Evolutionary conservation across 176 grass and related monocot species (phyloP).

Genomic region (Musa itinerans): DNA sequence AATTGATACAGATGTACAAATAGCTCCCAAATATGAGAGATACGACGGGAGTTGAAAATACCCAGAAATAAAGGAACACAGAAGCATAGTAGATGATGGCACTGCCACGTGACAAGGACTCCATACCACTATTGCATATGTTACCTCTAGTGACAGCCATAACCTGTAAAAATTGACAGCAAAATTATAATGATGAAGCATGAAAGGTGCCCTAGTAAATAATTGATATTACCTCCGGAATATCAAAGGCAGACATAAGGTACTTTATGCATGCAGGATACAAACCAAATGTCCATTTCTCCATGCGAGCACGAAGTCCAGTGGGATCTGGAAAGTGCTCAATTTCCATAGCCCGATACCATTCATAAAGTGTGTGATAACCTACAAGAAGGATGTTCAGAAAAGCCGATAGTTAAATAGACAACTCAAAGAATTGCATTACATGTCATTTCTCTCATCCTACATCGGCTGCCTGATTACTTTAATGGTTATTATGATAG

Average conservation of each 20-base stretch:
- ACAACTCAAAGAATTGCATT: background rate
- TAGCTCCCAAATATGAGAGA: slow-evolving; percentile 94
- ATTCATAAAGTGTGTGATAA: slow-evolving; percentile 93
- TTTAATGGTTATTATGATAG: background rate
- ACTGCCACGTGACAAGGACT: slow-evolving; percentile 71
- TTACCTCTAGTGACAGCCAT: slow-evolving; percentile 85
- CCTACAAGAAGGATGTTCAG: slow-evolving; percentile 26
- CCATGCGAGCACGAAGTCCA: slow-evolving; percentile 59
- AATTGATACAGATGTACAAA: slow-evolving; percentile 90
- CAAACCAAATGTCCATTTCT: slow-evolving; percentile 82
- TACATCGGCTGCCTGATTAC: background rate
- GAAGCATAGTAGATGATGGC: slow-evolving; percentile 88
- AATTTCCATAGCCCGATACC: slow-evolving; percentile 85
- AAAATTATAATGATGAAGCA: background rate
- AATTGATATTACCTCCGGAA: slow-evolving; percentile 62
- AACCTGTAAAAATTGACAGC: slow-evolving; percentile 31
- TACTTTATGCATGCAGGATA: slow-evolving; percentile 99
- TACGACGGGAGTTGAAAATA: slow-evolving; percentile 87
- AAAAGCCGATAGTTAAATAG: background rate
- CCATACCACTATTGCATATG: slow-evolving; percentile 78
- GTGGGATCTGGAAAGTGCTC: slow-evolving; percentile 94
- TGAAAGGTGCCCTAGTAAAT: no score
- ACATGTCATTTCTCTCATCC: background rate
- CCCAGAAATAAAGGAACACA: slow-evolving; percentile 94
- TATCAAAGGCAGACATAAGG: slow-evolving; percentile 95